A percentile compares a stretch with the other conserved stretches of the same genome.
phyloP scores from a whole-genome alignment of 176 grass and related monocot genomes.

The Cymbopogon citratus region DNA sequence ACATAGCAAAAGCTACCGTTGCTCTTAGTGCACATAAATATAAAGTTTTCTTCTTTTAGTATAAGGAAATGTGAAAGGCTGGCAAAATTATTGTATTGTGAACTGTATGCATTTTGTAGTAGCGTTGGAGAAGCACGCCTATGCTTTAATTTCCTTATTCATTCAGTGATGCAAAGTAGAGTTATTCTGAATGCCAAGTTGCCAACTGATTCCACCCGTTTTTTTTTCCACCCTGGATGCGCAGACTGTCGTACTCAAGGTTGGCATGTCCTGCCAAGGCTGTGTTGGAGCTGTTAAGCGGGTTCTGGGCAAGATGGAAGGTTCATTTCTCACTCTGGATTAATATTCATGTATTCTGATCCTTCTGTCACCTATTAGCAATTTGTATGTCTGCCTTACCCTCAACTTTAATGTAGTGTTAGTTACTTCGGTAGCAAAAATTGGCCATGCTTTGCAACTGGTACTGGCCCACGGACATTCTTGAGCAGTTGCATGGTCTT shows the following conservation, averaged over 20 bases:
- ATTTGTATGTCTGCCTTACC: neutral
- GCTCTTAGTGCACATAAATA: too few species aligned
- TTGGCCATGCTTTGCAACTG: neutral
- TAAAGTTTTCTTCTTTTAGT: too few species aligned
- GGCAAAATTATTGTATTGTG: neutral
- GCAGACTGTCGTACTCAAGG: conserved; percentile 90
- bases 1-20: too few species aligned
- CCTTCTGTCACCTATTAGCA: neutral
- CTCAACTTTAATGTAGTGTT: neutral
- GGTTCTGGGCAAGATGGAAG: conserved; percentile 93
- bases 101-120: neutral
- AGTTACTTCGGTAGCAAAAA: neutral
- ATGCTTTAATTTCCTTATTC: neutral
- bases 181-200: neutral
- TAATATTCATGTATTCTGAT: neutral
- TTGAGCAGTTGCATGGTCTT: too few species aligned
- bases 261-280: conserved; percentile 88
- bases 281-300: conserved; percentile 94
- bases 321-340: conserved; percentile 15
- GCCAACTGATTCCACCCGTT: neutral
- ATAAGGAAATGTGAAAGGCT: too few species aligned
- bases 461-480: too few species aligned
- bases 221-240: neutral
- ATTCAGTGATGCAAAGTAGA: neutral
- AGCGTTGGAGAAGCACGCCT: neutral